Base-by-base conservation (phyloP, 768 basidiomycete species). In the Collybia sordida region DNA sequence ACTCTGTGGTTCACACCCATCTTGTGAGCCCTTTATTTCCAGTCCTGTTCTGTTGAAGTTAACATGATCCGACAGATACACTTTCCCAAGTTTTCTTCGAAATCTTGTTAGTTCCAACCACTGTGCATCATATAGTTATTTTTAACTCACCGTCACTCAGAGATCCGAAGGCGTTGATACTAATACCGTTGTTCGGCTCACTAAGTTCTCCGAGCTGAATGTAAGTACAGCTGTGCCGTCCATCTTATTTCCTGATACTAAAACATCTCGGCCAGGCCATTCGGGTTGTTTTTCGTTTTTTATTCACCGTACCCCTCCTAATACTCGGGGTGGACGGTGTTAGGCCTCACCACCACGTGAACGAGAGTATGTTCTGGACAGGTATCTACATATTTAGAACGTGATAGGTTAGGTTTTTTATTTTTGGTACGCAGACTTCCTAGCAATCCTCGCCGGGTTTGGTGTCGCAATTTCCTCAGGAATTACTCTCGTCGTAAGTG, bases 181-280 rank as follows among this genome's bases (percentile, higher is more conserved):
- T 15, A 71, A 58, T 24, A 89, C 85, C 2, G 74, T 92, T 41
- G 76, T 88, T 18, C 82, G 89, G 18, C 67, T 93, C 43, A 85
- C 85, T 28, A 91, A 85, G 54, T 93, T 89, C 60, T 86, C 88
- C 35, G 88, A 93, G 59, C 67, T 92, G 35, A 93, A 93, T 56
- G 90, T 92, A 54, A 28, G 88, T 68, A 5, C 22, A 18, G 12
- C 14, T 11, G n/a, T n/a, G n/a, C 31, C 31, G 9, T 31, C 11
- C 5, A 31, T 31, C 11, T 12, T 6, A n/a, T 23, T 39, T 25
- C 4, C 15, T 23, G 19, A 1, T 24, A 22, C 25, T 28, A 22
- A 34, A 53, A 47, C 49, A 15, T 11, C 23, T 3, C 19, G 15
- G 3, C 1, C 55, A 91, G 90, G 79, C 70, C 37, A 79, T 89